phyloP scores from a whole-genome alignment of 331 rosid species.

The Malus hybrid region DNA sequence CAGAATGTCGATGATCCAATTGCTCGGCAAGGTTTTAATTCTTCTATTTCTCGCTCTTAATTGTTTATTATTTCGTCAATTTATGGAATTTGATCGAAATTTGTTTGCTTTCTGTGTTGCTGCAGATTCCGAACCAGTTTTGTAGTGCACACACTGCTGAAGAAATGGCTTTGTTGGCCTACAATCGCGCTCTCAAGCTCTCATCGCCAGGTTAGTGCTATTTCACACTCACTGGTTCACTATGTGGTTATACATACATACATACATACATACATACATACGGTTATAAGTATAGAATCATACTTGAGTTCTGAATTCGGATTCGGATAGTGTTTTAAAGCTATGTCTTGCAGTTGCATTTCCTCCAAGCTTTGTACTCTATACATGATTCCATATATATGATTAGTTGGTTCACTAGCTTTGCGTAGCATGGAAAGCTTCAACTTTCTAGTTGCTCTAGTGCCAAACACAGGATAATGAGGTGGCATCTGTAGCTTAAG shows the following conservation, averaged over 20 bases:
- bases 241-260: no score
- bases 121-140: conserved; percentile 69
- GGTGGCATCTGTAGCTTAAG: not conserved
- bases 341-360: not conserved
- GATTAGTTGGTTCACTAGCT: not conserved
- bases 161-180: conserved; percentile 82
- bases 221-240: not conserved
- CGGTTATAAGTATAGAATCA: no score
- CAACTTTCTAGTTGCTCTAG: not conserved
- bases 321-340: not conserved
- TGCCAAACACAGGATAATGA: not conserved
- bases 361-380: not conserved
- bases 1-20: conserved; percentile 53
- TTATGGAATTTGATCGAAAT: not conserved
- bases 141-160: conserved; percentile 59
- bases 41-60: not conserved
- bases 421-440: not conserved
- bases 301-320: no score
- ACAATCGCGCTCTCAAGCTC: conserved; percentile 89
- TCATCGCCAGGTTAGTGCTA: conserved; percentile 52
- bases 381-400: no score
- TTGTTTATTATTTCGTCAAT: not conserved
- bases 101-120: not conserved
- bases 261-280: no score
- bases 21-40: conserved; percentile 63